phyloP scores from a whole-genome alignment of 164 flowering plant species.

The Magnolia officinalis region DNA sequence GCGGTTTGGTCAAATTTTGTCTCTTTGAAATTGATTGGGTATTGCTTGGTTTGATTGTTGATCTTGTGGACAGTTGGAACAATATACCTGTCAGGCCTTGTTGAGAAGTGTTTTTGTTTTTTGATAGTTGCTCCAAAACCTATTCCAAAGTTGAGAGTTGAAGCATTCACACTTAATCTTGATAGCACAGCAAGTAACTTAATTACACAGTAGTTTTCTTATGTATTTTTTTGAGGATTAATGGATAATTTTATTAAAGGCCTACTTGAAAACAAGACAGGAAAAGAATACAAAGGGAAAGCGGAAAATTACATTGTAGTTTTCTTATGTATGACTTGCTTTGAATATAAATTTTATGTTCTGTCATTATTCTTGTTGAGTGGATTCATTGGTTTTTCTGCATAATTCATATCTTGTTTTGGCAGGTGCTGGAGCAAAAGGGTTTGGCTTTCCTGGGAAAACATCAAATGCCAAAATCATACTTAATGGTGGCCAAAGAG shows the following conservation, averaged over 20 bases:
- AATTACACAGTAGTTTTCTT: not conserved
- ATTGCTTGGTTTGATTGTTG: conserved; percentile 2
- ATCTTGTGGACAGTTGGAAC: not conserved
- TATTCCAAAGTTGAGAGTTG: too few relatives aligned
- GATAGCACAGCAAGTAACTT: not conserved
- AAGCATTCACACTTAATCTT: too few relatives aligned
- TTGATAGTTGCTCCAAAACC: too few relatives aligned
- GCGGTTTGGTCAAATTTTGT: not conserved
- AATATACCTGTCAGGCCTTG: too few relatives aligned
- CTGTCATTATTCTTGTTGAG: not conserved
- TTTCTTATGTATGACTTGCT: not conserved
- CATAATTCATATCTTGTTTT: conserved; percentile 10
- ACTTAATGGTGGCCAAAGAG: conserved; percentile 85
- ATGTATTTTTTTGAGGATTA: not conserved
- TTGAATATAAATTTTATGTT: not conserved
- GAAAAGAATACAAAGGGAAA: not conserved
- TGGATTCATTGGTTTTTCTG: not conserved
- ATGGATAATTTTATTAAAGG: not conserved
- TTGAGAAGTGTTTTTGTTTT: not conserved
- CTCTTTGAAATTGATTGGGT: not conserved
- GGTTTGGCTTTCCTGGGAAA: conserved; percentile 60
- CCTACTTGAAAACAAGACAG: not conserved
- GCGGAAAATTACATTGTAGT: not conserved
- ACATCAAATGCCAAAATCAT: conserved; percentile 65
- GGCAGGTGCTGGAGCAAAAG: conserved; percentile 51